A percentile compares a stretch with the other conserved stretches of the same genome.
These are phyloP conservation scores for Durio zibethinus DNA, from an alignment of 345 rosid genomes.

Conservation along the genomic window DNA sequence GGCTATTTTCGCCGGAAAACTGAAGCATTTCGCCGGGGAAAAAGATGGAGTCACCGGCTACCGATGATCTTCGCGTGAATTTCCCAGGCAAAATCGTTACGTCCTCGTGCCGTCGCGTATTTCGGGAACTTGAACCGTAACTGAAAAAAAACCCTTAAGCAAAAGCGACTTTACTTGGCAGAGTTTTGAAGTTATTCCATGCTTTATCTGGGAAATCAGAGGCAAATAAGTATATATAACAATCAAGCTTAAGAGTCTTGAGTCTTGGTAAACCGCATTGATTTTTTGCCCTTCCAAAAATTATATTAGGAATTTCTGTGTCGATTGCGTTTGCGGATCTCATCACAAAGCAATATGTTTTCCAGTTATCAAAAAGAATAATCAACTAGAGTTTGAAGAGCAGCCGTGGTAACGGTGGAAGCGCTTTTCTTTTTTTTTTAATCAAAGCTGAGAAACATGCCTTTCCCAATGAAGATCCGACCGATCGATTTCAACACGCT, in stretches of 20 bases:
- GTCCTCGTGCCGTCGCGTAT: slow-evolving; percentile 44
- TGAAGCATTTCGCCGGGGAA: neutral
- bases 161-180: slow-evolving; percentile 42
- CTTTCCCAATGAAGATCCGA: slow-evolving; percentile 70
- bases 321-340: slow-evolving; percentile 22
- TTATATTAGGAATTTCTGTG: slow-evolving; percentile 25
- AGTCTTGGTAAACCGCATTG: slow-evolving; percentile 27
- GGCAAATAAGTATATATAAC: slow-evolving; percentile 25
- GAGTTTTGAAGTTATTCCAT: slow-evolving; percentile 65
- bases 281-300: slow-evolving; percentile 5
- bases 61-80: slow-evolving; percentile 21
- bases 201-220: slow-evolving; percentile 41
- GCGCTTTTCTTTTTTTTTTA: slow-evolving; percentile 5
- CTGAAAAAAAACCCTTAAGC: slow-evolving; percentile 16
- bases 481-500: slow-evolving; percentile 51
- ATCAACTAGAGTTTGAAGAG: slow-evolving; percentile 9
- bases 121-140: slow-evolving; percentile 40
- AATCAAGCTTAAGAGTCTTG: slow-evolving; percentile 26
- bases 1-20: slow-evolving; percentile 15
- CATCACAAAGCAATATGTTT: slow-evolving; percentile 2
- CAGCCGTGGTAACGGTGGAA: neutral
- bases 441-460: slow-evolving; percentile 28
- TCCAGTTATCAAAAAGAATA: slow-evolving; percentile 12
- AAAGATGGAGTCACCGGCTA: slow-evolving; percentile 19
- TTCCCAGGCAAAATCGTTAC: slow-evolving; percentile 26